Evolutionary conservation across 1,139 yeast species (phyloP).

Genomic region (Schwanniomyces etchellsii): DNA sequence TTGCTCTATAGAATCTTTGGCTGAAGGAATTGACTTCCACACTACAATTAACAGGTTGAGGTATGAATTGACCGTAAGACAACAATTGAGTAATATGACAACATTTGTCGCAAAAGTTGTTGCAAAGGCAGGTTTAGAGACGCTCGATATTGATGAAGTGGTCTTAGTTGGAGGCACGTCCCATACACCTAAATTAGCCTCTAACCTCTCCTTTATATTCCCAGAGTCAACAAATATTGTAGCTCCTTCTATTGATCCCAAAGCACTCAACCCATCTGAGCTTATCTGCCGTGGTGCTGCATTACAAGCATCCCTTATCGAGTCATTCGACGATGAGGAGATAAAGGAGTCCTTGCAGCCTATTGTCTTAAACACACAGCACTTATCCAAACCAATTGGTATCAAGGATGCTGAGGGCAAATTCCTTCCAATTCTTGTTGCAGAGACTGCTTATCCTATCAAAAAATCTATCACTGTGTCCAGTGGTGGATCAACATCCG

Average conservation of each 20-base stretch:
- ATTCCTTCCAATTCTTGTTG: constrained; percentile 68
- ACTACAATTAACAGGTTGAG: constrained; percentile 90
- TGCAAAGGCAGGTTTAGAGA: constrained; percentile 77
- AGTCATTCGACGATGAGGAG: constrained; percentile 81
- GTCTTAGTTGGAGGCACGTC: constrained; percentile 92
- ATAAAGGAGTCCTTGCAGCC: constrained; percentile 82
- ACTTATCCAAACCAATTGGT: constrained; percentile 80
- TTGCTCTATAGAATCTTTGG: constrained; percentile 90
- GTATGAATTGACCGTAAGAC: constrained; percentile 83
- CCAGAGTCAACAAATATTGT: constrained; percentile 73
- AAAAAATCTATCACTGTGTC: constrained; percentile 67
- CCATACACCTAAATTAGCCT: constrained; percentile 84
- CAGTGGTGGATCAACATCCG: constrained; percentile 57
- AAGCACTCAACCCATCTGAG: constrained; percentile 86
- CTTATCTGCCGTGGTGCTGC: constrained; percentile 94
- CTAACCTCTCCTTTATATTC: constrained; percentile 68
- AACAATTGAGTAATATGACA: constrained; percentile 69
- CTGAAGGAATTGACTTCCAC: constrained; percentile 92
- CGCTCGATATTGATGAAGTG: constrained; percentile 85
- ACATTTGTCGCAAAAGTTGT: constrained; percentile 71
- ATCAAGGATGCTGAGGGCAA: constrained; percentile 67
- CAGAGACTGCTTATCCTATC: constrained; percentile 90
- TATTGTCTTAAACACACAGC: constrained; percentile 84
- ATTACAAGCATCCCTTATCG: constrained; percentile 86
- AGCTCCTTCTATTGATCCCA: constrained; percentile 72